Conservation (phyloP, 805 yeast genomes). For the Blastobotrys parvus region DNA sequence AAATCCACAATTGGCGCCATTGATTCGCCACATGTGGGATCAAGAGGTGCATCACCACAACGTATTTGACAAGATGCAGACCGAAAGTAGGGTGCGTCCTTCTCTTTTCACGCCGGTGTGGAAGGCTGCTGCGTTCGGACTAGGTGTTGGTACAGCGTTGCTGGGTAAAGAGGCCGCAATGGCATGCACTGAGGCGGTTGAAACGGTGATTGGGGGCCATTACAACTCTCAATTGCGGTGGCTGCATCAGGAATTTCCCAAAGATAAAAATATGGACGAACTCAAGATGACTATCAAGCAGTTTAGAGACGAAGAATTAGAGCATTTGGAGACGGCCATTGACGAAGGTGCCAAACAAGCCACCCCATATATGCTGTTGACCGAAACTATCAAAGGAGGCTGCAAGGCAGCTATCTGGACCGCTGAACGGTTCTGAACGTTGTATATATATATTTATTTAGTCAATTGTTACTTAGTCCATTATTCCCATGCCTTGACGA, state of each 20-base stretch:
- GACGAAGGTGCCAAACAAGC: constrained; percentile 89
- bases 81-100: constrained; percentile 76
- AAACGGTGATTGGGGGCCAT: constrained; percentile 95
- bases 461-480: not conserved
- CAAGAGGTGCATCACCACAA: constrained; percentile 88
- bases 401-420: constrained; percentile 86
- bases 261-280: constrained; percentile 46
- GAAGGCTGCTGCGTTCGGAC: constrained; percentile 80
- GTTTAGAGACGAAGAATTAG: constrained; percentile 91
- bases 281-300: constrained; percentile 57
- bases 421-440: constrained; percentile 65
- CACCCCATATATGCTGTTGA: constrained; percentile 79
- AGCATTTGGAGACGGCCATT: constrained; percentile 90
- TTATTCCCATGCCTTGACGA: constrained; percentile 1
- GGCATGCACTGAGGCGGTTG: constrained; percentile 99
- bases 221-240: constrained; percentile 84
- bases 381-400: constrained; percentile 76
- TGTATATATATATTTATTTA: not conserved
- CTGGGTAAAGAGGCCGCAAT: constrained; percentile 93
- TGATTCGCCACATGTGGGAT: constrained; percentile 94
- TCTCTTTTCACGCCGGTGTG: constrained; percentile 86
- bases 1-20: constrained; percentile 67
- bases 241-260: constrained; percentile 56
- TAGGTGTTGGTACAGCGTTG: constrained; percentile 82
- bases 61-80: constrained; percentile 74